Conservation (phyloP, 129 eudicot genomes). For the Artemisia argyi region DNA sequence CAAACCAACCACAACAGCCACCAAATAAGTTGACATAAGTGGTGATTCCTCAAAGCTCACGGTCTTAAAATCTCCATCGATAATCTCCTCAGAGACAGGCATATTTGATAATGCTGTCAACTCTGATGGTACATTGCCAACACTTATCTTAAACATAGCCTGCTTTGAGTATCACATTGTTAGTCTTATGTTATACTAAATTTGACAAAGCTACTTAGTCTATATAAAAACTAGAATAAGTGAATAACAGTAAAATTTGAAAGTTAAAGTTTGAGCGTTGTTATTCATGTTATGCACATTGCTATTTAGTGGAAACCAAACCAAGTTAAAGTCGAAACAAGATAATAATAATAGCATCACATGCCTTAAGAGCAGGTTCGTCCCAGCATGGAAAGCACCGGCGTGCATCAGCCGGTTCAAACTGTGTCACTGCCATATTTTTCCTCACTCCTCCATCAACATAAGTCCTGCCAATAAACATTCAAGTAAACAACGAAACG, state of each 20-base stretch:
- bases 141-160: conserved; percentile 53
- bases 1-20: conserved; percentile 56
- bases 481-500: no score
- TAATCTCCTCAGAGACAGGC: conserved; percentile 44
- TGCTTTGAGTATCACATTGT: conserved; percentile 19
- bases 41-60: conserved; percentile 50
- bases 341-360: neutral
- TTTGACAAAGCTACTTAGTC: neutral
- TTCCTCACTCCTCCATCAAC: no score
- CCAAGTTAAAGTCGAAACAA: neutral
- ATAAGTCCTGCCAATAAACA: no score
- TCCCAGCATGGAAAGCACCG: conserved; percentile 66
- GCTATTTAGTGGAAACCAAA: no score
- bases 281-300: no score
- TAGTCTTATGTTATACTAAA: neutral
- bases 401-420: conserved; percentile 58
- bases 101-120: conserved; percentile 49
- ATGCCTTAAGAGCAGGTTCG: conserved; percentile 60
- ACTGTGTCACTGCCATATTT: conserved; percentile 59
- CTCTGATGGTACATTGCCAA: conserved; percentile 42
- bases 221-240: no score
- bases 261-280: neutral
- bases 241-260: neutral
- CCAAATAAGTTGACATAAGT: conserved; percentile 65
- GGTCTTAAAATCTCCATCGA: conserved; percentile 36